Evolutionary conservation across 2,329 filamentous ascomycete genomes (phyloP), one percentile per base, ranked within the genome.

Genomic region (Penicillium sp.): DNA sequence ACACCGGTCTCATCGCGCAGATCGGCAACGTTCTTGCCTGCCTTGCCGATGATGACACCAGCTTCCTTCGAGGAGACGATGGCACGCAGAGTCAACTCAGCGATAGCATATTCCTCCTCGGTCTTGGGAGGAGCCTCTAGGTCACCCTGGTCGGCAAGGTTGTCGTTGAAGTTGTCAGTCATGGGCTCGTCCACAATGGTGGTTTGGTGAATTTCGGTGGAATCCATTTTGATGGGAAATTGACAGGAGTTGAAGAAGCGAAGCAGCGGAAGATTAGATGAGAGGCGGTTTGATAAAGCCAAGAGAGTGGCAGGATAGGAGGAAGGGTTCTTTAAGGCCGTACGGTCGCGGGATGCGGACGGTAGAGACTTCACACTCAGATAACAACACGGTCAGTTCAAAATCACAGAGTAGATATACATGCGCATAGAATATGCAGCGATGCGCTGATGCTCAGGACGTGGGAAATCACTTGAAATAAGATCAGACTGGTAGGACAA

Each of bases 51-150:
- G 76, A 99, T 97, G 68, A 99, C 91, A 70, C 94, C 94, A 56
- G 94, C 94, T 78, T 99, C 94, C 80, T 97, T 97, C 74, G 94
- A 97, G 32, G 94, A 97, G 64, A 99, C 94, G 72, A 99, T 97
- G 66, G 94, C 94, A 73, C 94, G 90, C 61, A 99, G 85, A 58
- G 94, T 99, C 68, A 99, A 82, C 76, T 95, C 90, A 48, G 92
- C 86, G 73, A 91, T 85, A 47, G 91, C 91, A 72, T 99, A 99
- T 76, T 99, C 94, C 73, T 97, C 92, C 67, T 99, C 94, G 55
- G 93, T 96, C 79, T 93, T 94, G 67, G 91, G 93, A 57, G 84
- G 83, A 59, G 84, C 83, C 66, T 93, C 90, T 63, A 89, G 89
- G 64, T 94, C 89, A 46, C 69, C 72, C 47, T 75, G 79, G 54